These are phyloP conservation scores for Musa itinerans DNA, from an alignment of 176 grass and related monocot genomes.

Conservation along the genomic window DNA sequence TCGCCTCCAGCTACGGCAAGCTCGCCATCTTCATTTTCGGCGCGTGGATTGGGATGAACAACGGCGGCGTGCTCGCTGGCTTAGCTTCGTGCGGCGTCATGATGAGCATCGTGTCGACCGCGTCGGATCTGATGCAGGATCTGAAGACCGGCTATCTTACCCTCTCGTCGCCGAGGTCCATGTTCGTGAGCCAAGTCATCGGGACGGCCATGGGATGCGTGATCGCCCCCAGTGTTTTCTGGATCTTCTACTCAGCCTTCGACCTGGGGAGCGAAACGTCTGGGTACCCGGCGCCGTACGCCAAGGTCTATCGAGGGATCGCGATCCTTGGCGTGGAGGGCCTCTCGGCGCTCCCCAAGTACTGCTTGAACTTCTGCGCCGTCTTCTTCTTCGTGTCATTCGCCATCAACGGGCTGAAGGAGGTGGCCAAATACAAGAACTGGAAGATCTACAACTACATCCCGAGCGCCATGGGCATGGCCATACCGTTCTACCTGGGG, in stretches of 20 bases:
- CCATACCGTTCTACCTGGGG: constrained; percentile 46
- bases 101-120: constrained; percentile 64
- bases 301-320: constrained; percentile 52
- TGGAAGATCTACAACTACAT: constrained; percentile 45
- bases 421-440: constrained; percentile 18
- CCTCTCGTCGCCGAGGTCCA: constrained; percentile 40
- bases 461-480: constrained; percentile 57
- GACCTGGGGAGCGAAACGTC: constrained; percentile 17
- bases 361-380: constrained; percentile 50
- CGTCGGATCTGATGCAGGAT: constrained; percentile 62
- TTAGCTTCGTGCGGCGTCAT: constrained; percentile 48
- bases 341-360: constrained; percentile 29
- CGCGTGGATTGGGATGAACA: constrained; percentile 10
- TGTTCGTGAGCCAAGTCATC: constrained; percentile 46
- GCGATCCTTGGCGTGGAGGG: constrained; percentile 41
- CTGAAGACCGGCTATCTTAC: constrained; percentile 61
- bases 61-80: constrained; percentile 42
- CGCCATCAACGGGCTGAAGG: constrained; percentile 44
- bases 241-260: constrained; percentile 61
- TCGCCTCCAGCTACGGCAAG: constrained; percentile 45
- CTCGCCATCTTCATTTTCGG: constrained; percentile 32
- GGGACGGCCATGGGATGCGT: constrained; percentile 43
- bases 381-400: constrained; percentile 52
- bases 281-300: constrained; percentile 39
- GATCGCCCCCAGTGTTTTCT: constrained; percentile 48